A percentile compares a stretch with the other conserved stretches of the same genome.
Evolutionary conservation across 2,329 filamentous ascomycete species (phyloP).

Genomic region (Beauveria bassiana): DNA sequence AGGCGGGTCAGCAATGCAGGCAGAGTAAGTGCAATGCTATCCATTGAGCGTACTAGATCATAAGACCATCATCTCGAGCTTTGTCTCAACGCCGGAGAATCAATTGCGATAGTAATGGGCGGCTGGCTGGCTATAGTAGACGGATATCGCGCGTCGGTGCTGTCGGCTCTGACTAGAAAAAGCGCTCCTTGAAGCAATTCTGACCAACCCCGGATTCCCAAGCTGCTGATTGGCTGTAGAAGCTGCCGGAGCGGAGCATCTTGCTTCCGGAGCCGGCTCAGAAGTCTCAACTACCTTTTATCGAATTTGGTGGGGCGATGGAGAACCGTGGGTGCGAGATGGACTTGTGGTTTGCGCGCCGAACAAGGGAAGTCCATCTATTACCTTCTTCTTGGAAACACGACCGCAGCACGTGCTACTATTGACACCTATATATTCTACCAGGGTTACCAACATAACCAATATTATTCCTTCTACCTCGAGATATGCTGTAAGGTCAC

Average conservation of each 20-base stretch:
- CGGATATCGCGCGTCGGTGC: not conserved
- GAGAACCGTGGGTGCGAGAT: not conserved
- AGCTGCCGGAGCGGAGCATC: not conserved
- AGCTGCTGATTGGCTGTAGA: not conserved
- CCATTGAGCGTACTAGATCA: constrained; percentile 15
- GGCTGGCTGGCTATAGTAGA: not conserved
- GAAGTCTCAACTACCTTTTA: not conserved
- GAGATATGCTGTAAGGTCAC: not conserved
- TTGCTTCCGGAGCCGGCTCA: not conserved
- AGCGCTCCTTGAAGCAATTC: not conserved
- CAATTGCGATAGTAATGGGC: not conserved
- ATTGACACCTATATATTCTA: not conserved
- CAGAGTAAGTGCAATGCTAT: not conserved
- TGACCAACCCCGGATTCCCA: constrained; percentile 5
- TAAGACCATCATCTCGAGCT: constrained; percentile 15
- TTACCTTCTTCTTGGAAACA: not conserved
- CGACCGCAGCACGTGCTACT: not conserved
- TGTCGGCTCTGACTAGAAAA: not conserved
- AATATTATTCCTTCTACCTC: not conserved
- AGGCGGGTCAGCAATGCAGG: constrained; percentile 2
- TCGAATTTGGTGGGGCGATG: constrained; percentile 6
- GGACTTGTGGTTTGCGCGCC: constrained; percentile 1
- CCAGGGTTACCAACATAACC: not conserved
- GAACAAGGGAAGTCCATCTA: not conserved
- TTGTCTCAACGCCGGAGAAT: not conserved